Conservation (phyloP, 2,329 filamentous ascomycete species). For the Mollisiaceae sp. region DNA sequence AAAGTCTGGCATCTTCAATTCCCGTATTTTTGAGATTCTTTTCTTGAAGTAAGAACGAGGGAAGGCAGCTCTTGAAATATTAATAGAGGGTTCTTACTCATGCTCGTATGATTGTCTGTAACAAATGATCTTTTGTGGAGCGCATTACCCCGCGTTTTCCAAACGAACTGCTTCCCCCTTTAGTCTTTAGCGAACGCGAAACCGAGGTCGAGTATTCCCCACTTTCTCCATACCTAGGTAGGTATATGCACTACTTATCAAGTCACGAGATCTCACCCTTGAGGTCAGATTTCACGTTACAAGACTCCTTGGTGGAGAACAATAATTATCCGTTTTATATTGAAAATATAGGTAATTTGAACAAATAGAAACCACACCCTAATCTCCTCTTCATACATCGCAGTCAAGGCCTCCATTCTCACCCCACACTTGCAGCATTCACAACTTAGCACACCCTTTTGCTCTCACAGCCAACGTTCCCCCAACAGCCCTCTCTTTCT, state of each 20-base stretch:
- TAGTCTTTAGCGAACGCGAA: background rate
- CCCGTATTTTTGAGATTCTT: background rate
- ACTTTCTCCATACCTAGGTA: too few species aligned
- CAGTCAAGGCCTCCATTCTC: background rate
- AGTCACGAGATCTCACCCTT: background rate
- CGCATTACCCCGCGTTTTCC: constrained; percentile 3
- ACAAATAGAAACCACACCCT: too few species aligned
- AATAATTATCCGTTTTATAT: too few species aligned
- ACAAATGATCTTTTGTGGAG: too few species aligned
- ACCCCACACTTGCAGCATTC: background rate
- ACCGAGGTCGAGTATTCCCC: background rate
- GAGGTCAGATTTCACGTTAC: background rate
- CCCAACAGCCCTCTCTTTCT: constrained; percentile 8
- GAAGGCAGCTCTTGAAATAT: background rate
- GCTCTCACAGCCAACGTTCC: constrained; percentile 3
- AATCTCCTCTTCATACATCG: too few species aligned
- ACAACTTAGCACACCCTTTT: background rate
- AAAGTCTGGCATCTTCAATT: constrained; percentile 23
- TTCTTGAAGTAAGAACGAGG: background rate
- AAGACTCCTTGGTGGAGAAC: too few species aligned
- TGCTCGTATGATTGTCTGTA: background rate
- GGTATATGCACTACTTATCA: background rate
- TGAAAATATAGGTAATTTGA: too few species aligned
- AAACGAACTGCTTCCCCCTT: background rate
- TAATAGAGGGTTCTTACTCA: background rate